Evolutionary conservation across 2,329 filamentous ascomycete species (phyloP), one percentile per base, ranked within the genome.

Genomic region (Didymella segeticola): DNA sequence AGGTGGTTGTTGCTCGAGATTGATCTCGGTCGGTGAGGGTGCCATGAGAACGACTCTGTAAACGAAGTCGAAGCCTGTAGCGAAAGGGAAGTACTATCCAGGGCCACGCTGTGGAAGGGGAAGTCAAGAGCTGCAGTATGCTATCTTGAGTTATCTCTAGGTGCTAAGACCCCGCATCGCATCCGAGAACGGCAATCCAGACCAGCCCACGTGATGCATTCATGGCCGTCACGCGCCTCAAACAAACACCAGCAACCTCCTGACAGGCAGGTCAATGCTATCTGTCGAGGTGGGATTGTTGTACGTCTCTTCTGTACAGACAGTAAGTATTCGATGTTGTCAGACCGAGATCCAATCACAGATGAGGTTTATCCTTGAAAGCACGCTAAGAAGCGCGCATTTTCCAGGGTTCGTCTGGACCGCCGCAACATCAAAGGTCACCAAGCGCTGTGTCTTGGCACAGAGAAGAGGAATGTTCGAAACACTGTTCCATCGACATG

Each of bases 161-260:
- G 7, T 48, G 33, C 43, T 49, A 50, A 48, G 15, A 49, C 53
- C 47, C 47, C 53, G 47, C 47, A 37, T 56, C 53, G 47, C 47
- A 37, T 56, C 53, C 47, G 30, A 56, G 47, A 51, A 51, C 19
- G 53, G 53, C 42, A 56, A 51, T 27, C 30, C 17, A 47, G 25
- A 43, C 47, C 42, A 43, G 36, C 25, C 31, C 52, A 55, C 46
- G 41, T 55, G 52, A 48, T 36, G 27, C 14, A 27, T 39, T 14
- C 17, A 30, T 30, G 27, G 33, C 25, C 45, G 6, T 41, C 22
- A 45, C 17, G 27, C 39, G 47, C 23, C 22, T 26, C 29, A 29
- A 3, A 20, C 14, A 4, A 38, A 19, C 11, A 41, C 29, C 15
- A 23, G 22, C 14, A 17, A 25, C 1, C 4, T 25, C 10, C 6